phyloP scores from a whole-genome alignment of 768 basidiomycete species.

The Rhodosporidiobolus sp. region DNA sequence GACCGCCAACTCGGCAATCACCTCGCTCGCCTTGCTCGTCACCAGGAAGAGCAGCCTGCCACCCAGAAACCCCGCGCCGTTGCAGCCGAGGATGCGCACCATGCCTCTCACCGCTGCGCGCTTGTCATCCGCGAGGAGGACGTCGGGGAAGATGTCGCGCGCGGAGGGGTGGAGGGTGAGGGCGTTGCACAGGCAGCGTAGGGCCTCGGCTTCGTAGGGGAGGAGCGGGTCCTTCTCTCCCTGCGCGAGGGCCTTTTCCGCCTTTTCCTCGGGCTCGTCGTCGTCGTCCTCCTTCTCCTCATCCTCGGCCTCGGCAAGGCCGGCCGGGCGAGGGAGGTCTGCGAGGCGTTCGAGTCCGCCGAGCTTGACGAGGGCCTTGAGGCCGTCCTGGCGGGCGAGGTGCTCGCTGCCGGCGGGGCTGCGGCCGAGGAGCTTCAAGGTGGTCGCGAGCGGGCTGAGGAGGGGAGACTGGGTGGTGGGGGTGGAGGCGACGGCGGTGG shows the following conservation, averaged over 20 bases:
- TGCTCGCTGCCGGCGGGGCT: conserved; percentile 33
- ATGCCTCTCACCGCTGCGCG: conserved; percentile 5
- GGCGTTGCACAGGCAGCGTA: conserved; percentile 39
- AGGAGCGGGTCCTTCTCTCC: conserved; percentile 15
- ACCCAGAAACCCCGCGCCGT: conserved; percentile 37
- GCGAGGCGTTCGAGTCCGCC: conserved; percentile 26
- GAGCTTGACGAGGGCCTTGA: conserved; percentile 7
- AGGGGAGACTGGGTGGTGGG: background rate
- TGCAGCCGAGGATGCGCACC: conserved; percentile 14
- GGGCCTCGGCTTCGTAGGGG: conserved; percentile 19
- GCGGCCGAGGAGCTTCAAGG: conserved; percentile 36
- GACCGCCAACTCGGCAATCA: conserved; percentile 26
- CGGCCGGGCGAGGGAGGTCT: background rate
- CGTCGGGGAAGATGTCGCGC: conserved; percentile 26
- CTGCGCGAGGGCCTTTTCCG: background rate
- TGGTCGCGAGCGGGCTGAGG: conserved; percentile 6
- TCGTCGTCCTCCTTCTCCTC: conserved; percentile 16
- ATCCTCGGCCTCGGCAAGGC: background rate
- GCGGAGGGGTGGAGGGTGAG: conserved; percentile 38
- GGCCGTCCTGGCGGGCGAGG: conserved; percentile 13
- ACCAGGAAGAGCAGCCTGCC: conserved; percentile 42
- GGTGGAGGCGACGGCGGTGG: background rate
- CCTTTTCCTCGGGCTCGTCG: background rate
- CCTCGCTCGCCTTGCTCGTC: conserved; percentile 34
- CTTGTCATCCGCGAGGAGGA: conserved; percentile 20